Percentiles rank a stretch among this genome's conserved stretches.
Conservation (phyloP, 2,329 filamentous ascomycete genomes). For the Trichoderma hamatum region DNA sequence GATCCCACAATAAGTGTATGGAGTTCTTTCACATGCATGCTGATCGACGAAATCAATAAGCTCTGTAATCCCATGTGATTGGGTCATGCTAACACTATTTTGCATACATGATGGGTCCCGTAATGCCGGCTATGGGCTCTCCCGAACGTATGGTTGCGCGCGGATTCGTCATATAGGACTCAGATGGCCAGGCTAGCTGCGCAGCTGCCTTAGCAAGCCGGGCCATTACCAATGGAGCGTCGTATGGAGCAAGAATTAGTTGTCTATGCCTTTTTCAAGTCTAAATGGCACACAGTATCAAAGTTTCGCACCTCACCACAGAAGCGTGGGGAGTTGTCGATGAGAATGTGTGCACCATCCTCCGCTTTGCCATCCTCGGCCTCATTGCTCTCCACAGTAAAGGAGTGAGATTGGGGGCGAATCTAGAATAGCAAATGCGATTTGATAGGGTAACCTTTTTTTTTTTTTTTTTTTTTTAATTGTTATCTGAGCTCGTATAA, state of each 20-base stretch:
- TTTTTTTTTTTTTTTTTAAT: not conserved
- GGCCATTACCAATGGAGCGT: conserved; percentile 1
- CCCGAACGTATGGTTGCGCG: conserved; percentile 14
- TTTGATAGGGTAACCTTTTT: no score
- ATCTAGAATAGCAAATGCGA: not conserved
- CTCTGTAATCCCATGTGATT: not conserved
- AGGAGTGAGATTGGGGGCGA: not conserved
- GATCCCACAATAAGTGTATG: not conserved
- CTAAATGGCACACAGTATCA: not conserved
- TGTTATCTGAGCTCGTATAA: not conserved
- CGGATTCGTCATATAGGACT: not conserved
- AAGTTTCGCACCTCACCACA: not conserved
- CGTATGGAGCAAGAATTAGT: not conserved
- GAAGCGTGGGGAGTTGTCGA: not conserved
- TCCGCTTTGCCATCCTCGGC: not conserved
- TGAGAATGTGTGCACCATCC: not conserved
- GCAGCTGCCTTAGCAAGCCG: conserved; percentile 12
- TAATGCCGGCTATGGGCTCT: not conserved
- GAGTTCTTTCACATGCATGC: not conserved
- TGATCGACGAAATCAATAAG: not conserved
- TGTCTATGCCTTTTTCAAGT: not conserved
- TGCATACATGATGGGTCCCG: not conserved
- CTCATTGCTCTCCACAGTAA: not conserved
- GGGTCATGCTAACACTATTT: not conserved
- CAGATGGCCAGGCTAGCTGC: not conserved